phyloP scores from a whole-genome alignment of 108 stramenopile genomes.

The Pseudonitzschia pungens region DNA sequence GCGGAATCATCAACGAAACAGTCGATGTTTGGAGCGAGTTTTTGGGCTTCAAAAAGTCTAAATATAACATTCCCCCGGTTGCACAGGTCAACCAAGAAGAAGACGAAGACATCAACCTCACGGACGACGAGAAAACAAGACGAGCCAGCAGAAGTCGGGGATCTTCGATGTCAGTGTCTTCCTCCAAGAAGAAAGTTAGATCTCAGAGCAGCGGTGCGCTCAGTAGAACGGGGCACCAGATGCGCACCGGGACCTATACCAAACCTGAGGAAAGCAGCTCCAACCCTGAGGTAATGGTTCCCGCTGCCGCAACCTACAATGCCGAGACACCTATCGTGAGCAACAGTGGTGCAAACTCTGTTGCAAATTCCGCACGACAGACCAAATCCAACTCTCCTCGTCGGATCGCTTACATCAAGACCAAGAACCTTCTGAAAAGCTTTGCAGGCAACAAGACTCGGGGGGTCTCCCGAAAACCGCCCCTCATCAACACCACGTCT shows the following conservation, averaged over 20 bases:
- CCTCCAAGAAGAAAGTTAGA: background rate
- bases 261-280: background rate
- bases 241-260: background rate
- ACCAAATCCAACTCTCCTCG: background rate
- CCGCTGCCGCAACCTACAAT: background rate
- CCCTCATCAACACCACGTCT: background rate
- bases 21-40: constrained; percentile 16
- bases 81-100: background rate
- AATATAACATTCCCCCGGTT: background rate
- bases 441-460: background rate
- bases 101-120: background rate
- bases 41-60: constrained; percentile 15
- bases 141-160: background rate
- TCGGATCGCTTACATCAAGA: background rate
- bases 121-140: background rate
- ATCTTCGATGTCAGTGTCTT: background rate
- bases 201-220: background rate
- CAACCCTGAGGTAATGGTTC: background rate
- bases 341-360: background rate
- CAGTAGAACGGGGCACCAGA: background rate
- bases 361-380: background rate
- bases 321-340: background rate
- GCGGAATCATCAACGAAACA: background rate
- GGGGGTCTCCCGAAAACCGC: background rate
- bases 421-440: constrained; percentile 1